Evolutionary conservation across 306 rosid species (phyloP).

Genomic region (Glycine soja): DNA sequence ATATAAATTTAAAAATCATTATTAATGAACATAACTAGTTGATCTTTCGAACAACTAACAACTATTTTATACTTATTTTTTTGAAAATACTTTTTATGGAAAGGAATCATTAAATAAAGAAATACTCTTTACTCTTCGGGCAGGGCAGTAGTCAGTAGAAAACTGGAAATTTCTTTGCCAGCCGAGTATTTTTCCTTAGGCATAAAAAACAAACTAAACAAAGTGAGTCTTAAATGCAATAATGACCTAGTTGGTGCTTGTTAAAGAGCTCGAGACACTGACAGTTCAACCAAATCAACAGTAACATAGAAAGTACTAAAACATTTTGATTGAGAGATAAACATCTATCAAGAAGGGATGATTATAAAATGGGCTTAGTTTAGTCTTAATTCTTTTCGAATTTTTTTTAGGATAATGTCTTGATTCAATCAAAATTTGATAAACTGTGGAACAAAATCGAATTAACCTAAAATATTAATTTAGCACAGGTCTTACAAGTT

Average conservation of each 20-base stretch:
- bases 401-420: background rate
- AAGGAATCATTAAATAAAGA: background rate
- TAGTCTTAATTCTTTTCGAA: background rate
- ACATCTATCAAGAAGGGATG: background rate
- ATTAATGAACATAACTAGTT: too few relatives aligned
- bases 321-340: background rate
- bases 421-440: background rate
- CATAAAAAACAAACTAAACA: background rate
- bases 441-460: background rate
- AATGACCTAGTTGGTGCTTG: background rate
- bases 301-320: background rate
- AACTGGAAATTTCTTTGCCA: too few relatives aligned
- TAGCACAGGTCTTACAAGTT: too few relatives aligned
- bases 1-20: too few relatives aligned
- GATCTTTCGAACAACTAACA: too few relatives aligned
- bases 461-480: background rate
- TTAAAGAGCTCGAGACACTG: background rate
- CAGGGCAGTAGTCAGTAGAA: background rate
- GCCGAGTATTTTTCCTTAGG: too few relatives aligned
- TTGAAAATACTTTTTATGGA: background rate
- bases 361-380: background rate
- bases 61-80: background rate
- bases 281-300: slow-evolving; percentile 21
- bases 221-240: slow-evolving; percentile 19
- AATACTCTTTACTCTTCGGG: background rate